Conservation (phyloP, 208 protist genomes). For the Leishmania major region DNA sequence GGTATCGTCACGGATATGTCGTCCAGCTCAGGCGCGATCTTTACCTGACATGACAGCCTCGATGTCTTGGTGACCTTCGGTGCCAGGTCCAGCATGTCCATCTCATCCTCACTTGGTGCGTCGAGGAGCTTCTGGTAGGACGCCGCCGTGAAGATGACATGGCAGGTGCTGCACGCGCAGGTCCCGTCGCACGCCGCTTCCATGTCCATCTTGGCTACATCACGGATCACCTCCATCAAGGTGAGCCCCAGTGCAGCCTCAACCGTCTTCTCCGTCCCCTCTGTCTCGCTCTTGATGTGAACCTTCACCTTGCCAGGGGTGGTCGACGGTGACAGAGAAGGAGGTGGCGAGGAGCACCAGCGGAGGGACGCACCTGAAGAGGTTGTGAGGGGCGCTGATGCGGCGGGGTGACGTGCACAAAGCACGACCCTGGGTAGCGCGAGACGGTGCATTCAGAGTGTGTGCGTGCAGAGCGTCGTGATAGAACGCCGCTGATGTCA, state of each 20-base stretch:
- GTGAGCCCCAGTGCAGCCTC: conserved; percentile 65
- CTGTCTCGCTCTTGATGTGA: conserved; percentile 27
- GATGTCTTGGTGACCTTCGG: conserved; percentile 63
- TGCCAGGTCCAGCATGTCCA: conserved; percentile 93
- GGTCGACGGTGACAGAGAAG: background rate
- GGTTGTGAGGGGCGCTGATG: background rate
- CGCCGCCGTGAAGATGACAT: conserved; percentile 87
- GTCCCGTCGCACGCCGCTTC: conserved; percentile 96
- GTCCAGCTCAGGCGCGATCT: conserved; percentile 56
- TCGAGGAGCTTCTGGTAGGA: conserved; percentile 83
- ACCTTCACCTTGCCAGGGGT: conserved; percentile 55
- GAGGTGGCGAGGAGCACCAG: background rate
- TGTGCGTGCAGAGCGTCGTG: background rate
- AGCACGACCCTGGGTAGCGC: background rate
- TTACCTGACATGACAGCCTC: conserved; percentile 82
- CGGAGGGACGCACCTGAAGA: background rate
- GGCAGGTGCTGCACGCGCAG: conserved; percentile 97
- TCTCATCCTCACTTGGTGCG: conserved; percentile 91
- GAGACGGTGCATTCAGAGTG: background rate
- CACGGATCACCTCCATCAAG: conserved; percentile 93
- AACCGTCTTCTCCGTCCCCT: conserved; percentile 33
- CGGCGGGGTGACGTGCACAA: background rate
- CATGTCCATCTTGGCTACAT: conserved; percentile 92
- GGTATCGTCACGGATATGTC: conserved; percentile 53
- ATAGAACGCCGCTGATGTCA: background rate